Evolutionary conservation across 2,329 filamentous ascomycete genomes (phyloP), one percentile per base, ranked within the genome.

Genomic region (Claviceps cyperi): DNA sequence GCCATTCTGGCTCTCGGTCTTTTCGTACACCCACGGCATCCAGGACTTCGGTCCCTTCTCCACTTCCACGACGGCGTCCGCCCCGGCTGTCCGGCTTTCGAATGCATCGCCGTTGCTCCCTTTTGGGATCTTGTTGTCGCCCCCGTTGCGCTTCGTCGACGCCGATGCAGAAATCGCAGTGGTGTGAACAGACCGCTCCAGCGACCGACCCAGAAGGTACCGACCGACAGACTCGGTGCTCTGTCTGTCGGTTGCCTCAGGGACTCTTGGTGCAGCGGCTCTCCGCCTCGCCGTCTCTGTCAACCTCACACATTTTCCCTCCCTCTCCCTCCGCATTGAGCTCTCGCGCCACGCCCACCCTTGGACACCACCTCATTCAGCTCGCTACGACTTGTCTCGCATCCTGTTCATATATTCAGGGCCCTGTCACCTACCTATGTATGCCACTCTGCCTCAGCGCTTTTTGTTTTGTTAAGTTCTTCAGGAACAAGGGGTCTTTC

Each of bases 321-420:
- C 49, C 17, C 38, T 45, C 9, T 37, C 49, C 22, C 35, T 47
- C 43, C 43, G 46, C 24, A 14, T 40, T 15, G 5, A 9, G 21
- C 24, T 38, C 13, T 35, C 15, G 14, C 46, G 46, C 38, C 47
- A 41, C 38, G 24, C 47, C 49, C 49, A 51, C 51, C 47, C 51
- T 50, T 53, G 24, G 35, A 35, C 28, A 32, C 28, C 8, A 32
- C 28, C 28, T 32, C 65, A 61, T 67, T 70, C 67, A 71, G 69
- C 69, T 43, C 36, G 44, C 28, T 45, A 35, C 45, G 13, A 46
- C 35, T 48, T 24, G 46, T 41, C 9, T 46, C 46, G 48, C 48
- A 50, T 22, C 14, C 37, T 15, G 2, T 35, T 28, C 11, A 36
- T 35, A 36, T 24, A 38, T 38, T 49, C 46, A 49, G 49, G 47